Base-by-base conservation (phyloP, 1,284 basidiomycete genomes). In the Coniophora puteana region DNA sequence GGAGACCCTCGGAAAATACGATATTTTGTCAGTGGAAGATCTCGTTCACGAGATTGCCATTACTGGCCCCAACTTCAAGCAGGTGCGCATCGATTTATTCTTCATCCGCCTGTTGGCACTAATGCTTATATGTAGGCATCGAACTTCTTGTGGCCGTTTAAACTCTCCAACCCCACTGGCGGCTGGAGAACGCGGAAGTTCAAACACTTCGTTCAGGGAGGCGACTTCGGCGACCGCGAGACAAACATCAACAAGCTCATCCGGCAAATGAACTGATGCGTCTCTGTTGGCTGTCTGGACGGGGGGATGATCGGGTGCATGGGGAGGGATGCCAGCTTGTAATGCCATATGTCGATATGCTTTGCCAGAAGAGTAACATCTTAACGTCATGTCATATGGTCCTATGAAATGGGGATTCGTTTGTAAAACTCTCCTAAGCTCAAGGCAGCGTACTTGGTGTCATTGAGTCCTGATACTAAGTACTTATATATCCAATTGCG, bases 121-220 rank as follows among this genome's bases (percentile, higher is more conserved):
- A 26, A 25, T n/a, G n/a, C n/a, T n/a, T n/a, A n/a, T 27, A 32
- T 43, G n/a, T 47, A 87, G 82, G 90, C 85, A 46, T 83, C 89
- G 55, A 92, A 92, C 75, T 93, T 94, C 82, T 83, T 99, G 45
- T 98, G 95, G 93, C 93, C 96, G 22, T 98, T 99, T 84, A 98
- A 99, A 71, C 88, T 99, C 50, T 96, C 93, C 55, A 98, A 97
- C 84, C 94, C 96, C 46, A 98, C 81, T 58, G 95, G 96, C 55
- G 96, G 96, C 59, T 99, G 93, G 93, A 87, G 90, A 71, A 82
- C 79, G 62, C 81, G 93, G 65, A 99, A 99, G 77, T 95, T 98
- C 85, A 92, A 86, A 72, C 87, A 90, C 72, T 94, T 78, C 66
- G 80, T 95, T 49, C 80, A 93, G 76, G 91, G 91, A 61, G 93